A percentile compares a stretch with the other conserved stretches of the same genome.
phyloP scores from a whole-genome alignment of 768 basidiomycete species.

The Rhizopogon sp. region DNA sequence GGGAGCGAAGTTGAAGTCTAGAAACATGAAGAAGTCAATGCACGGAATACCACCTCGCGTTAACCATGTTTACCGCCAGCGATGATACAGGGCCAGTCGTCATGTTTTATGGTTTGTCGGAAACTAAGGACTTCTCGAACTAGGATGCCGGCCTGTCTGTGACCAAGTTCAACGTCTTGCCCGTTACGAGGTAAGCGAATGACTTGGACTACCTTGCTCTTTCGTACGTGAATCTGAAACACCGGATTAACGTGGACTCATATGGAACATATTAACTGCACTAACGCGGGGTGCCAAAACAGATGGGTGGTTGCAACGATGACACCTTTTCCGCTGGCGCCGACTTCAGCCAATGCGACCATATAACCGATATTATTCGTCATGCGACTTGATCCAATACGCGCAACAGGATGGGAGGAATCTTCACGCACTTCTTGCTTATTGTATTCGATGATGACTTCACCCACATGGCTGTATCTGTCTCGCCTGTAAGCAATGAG shows the following conservation, averaged over 20 bases:
- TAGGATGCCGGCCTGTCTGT: constrained; percentile 75
- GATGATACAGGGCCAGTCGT: constrained; percentile 74
- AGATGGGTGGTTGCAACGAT: constrained; percentile 87
- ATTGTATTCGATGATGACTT: constrained; percentile 65
- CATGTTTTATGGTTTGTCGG: constrained; percentile 36
- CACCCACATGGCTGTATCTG: constrained; percentile 41
- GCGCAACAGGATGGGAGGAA: constrained; percentile 24
- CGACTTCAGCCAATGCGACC: constrained; percentile 52
- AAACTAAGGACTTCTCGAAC: constrained; percentile 59
- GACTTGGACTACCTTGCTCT: constrained; percentile 50
- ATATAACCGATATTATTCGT: constrained; percentile 82
- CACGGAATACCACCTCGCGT: background rate
- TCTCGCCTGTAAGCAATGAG: constrained; percentile 68
- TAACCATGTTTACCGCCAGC: constrained; percentile 60
- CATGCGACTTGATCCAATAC: constrained; percentile 54
- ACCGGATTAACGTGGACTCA: background rate
- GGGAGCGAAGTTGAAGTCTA: constrained; percentile 91
- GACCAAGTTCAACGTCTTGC: background rate
- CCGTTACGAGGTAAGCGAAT: background rate
- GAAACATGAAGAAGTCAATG: background rate
- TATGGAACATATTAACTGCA: constrained; percentile 5
- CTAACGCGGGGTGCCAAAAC: constrained; percentile 91
- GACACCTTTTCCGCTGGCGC: constrained; percentile 44
- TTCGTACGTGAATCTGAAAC: constrained; percentile 61
- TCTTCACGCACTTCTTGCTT: constrained; percentile 45